Evolutionary conservation across 2,329 filamentous ascomycete species (phyloP).

Genomic region (Podosphaera xanthii): DNA sequence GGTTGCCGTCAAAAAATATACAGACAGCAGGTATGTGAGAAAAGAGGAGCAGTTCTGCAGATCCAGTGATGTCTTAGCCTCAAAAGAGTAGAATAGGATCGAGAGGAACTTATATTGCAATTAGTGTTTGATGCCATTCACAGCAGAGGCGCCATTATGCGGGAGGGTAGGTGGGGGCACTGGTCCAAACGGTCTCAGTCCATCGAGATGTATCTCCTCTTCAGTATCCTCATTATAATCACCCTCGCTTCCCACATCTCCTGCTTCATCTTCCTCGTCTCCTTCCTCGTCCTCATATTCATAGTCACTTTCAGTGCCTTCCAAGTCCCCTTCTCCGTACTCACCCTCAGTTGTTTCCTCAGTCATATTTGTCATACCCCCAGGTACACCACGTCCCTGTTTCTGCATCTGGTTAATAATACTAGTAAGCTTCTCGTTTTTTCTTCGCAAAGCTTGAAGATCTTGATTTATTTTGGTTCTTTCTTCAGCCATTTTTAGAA

Average conservation of each 20-base stretch:
- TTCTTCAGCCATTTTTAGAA: constrained; percentile 92
- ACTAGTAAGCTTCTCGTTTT: constrained; percentile 75
- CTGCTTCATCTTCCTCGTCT: constrained; percentile 27
- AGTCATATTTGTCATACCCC: constrained; percentile 36
- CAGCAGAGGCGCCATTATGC: constrained; percentile 9
- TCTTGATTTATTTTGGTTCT: constrained; percentile 53
- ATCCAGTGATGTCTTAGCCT: background rate
- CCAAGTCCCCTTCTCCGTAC: constrained; percentile 30
- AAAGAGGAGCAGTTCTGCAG: background rate
- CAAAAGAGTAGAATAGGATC: background rate
- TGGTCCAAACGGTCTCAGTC: constrained; percentile 14
- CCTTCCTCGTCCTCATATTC: constrained; percentile 40
- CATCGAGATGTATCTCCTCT: constrained; percentile 15
- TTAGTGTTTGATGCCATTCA: constrained; percentile 3
- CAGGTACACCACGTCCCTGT: constrained; percentile 57
- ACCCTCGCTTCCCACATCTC: constrained; percentile 16
- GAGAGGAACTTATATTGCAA: background rate
- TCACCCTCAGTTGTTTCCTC: constrained; percentile 31
- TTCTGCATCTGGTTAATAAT: constrained; percentile 94
- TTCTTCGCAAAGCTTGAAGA: constrained; percentile 50
- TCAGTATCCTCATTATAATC: constrained; percentile 24
- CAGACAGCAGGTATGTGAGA: no score
- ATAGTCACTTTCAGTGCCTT: constrained; percentile 39
- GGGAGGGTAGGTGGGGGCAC: constrained; percentile 14
- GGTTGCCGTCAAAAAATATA: background rate